Evolutionary conservation across 495 filamentous ascomycete species (phyloP).

Genomic region (Terfezia boudieri): DNA sequence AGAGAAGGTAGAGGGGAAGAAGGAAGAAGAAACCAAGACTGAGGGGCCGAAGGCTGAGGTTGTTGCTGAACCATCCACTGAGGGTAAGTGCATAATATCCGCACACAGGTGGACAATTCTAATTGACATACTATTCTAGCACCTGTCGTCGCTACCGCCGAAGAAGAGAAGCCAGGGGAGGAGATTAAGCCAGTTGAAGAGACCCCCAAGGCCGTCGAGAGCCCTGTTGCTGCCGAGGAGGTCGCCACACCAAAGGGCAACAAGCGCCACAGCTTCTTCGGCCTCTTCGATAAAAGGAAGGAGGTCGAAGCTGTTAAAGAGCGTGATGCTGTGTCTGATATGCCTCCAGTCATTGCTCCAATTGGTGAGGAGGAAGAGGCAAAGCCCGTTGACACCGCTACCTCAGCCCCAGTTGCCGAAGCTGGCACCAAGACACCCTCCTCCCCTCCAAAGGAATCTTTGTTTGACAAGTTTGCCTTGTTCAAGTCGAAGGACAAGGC

Average conservation of each 20-base stretch:
- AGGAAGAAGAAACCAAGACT: conserved; percentile 21
- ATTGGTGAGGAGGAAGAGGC: conserved; percentile 4
- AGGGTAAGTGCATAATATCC: conserved; percentile 13
- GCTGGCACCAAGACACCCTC: conserved; percentile 29
- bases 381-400: conserved; percentile 21
- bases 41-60: conserved; percentile 21
- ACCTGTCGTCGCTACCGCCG: conserved; percentile 19
- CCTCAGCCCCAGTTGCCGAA: conserved; percentile 18
- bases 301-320: conserved; percentile 19
- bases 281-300: conserved; percentile 13
- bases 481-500: background rate
- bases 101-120: conserved; percentile 10
- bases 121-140: conserved; percentile 16
- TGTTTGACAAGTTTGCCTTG: conserved; percentile 7
- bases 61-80: conserved; percentile 16
- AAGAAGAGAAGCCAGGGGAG: conserved; percentile 2
- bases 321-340: conserved; percentile 18
- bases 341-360: background rate
- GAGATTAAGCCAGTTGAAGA: background rate
- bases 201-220: conserved; percentile 5
- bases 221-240: conserved; percentile 9
- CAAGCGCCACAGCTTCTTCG: background rate
- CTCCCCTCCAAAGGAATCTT: conserved; percentile 22
- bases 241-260: background rate
- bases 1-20: conserved; percentile 29